phyloP scores from a whole-genome alignment of 2,329 filamentous ascomycete species.

The Scedosporium minutisporum region DNA sequence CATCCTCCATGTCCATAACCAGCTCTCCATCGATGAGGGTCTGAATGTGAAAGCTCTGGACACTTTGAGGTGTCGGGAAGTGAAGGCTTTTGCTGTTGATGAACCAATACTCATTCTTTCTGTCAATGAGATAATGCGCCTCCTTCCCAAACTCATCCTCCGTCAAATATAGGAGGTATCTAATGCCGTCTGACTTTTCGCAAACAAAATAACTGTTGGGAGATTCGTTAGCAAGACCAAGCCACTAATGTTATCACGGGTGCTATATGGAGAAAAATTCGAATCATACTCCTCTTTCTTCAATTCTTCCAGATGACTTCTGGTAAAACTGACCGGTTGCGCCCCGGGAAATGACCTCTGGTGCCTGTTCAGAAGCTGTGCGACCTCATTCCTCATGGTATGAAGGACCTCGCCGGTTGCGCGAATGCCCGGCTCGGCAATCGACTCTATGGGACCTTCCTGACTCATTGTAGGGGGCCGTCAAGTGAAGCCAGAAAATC shows the following conservation, averaged over 20 bases:
- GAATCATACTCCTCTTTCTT: conserved; percentile 57
- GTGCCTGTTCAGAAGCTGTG: conserved; percentile 60
- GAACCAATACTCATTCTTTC: conserved; percentile 94
- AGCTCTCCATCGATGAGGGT: conserved; percentile 91
- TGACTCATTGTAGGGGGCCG: not conserved
- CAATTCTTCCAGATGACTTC: conserved; percentile 74
- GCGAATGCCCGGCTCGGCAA: conserved; percentile 56
- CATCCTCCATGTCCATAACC: conserved; percentile 81
- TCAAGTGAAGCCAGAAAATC: not conserved
- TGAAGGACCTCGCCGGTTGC: conserved; percentile 50
- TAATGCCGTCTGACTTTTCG: conserved; percentile 95
- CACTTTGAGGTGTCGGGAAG: conserved; percentile 63
- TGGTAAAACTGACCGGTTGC: conserved; percentile 86
- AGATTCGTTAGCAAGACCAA: conserved; percentile 7
- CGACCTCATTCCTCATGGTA: conserved; percentile 62
- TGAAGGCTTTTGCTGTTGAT: conserved; percentile 62
- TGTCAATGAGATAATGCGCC: conserved; percentile 87
- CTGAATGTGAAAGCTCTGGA: conserved; percentile 60
- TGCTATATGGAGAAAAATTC: not conserved
- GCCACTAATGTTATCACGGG: not conserved
- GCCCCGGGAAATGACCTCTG: conserved; percentile 72
- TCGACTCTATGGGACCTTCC: conserved; percentile 33
- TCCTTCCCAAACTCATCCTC: conserved; percentile 51
- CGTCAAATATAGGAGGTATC: conserved; percentile 88
- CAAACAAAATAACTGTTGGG: conserved; percentile 75